Evolutionary conservation across 1,284 basidiomycete species (phyloP).

Genomic region (Chondrostereum purpureum): DNA sequence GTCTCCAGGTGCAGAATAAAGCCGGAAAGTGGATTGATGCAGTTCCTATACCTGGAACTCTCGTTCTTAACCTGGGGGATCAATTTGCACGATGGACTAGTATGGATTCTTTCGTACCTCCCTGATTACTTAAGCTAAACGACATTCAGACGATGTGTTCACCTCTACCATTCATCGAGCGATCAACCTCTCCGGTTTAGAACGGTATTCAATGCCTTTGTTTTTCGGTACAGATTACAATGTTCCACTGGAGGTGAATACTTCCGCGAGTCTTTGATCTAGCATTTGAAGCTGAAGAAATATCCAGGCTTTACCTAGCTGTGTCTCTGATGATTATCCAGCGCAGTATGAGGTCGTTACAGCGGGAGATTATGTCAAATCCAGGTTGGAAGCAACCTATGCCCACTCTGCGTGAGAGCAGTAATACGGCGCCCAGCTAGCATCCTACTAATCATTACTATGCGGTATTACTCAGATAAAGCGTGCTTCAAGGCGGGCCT

Average conservation of each 20-base stretch:
- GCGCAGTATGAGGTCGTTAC: conserved; percentile 57
- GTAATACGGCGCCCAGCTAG: too few species aligned
- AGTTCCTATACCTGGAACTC: conserved; percentile 43
- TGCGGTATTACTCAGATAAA: too few species aligned
- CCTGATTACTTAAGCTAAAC: conserved; percentile 2
- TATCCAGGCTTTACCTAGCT: conserved; percentile 58
- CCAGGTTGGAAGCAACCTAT: conserved; percentile 51
- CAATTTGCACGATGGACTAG: conserved; percentile 76
- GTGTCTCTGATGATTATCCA: conserved; percentile 56
- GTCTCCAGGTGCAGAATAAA: conserved; percentile 66
- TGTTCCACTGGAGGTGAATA: conserved; percentile 48
- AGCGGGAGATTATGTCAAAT: conserved; percentile 64
- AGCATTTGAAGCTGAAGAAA: conserved; percentile 6
- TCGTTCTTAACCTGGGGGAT: conserved; percentile 46
- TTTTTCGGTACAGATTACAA: conserved; percentile 66
- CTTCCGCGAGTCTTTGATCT: too few species aligned
- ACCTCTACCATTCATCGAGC: conserved; percentile 74
- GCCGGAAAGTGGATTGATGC: conserved; percentile 61
- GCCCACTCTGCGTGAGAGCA: conserved; percentile 18
- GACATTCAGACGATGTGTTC: conserved; percentile 60
- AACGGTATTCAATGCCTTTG: conserved; percentile 64
- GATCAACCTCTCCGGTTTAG: conserved; percentile 53
- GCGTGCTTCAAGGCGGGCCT: too few species aligned
- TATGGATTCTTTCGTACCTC: conserved; percentile 33
- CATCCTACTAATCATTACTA: too few species aligned